Conservation (phyloP, 495 filamentous ascomycete species). For the Penicillium desertorum region DNA sequence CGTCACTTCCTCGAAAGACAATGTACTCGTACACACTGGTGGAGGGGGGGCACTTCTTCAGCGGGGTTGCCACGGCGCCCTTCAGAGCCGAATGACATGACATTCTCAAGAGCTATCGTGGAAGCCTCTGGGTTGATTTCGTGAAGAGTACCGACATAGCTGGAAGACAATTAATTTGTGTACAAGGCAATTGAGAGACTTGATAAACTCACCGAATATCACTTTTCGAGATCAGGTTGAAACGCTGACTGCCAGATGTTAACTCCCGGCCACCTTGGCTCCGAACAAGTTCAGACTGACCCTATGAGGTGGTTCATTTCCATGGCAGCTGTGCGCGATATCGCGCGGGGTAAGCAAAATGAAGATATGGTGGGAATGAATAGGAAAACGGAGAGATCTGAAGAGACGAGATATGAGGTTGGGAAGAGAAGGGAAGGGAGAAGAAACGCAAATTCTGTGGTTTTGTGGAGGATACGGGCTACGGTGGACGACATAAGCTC, state of each 20-base stretch:
- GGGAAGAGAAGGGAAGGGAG: conserved; percentile 31
- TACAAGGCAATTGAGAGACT: conserved; percentile 7
- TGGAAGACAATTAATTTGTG: conserved; percentile 40
- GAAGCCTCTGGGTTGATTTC: conserved; percentile 97
- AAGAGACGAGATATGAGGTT: conserved; percentile 15
- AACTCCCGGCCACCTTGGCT: conserved; percentile 43
- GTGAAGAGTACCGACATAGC: conserved; percentile 93
- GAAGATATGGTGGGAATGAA: conserved; percentile 14
- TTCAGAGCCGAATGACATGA: conserved; percentile 90
- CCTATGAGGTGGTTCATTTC: conserved; percentile 57
- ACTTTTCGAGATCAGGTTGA: conserved; percentile 86
- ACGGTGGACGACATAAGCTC: conserved; percentile 42
- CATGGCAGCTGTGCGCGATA: conserved; percentile 42
- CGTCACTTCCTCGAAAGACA: conserved; percentile 97
- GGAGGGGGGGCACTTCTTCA: conserved; percentile 77
- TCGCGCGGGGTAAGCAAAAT: conserved; percentile 36
- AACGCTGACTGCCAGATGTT: conserved; percentile 52
- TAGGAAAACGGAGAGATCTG: conserved; percentile 9
- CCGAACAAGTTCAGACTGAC: conserved; percentile 43
- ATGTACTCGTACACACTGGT: conserved; percentile 96
- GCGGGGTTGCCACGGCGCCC: conserved; percentile 73
- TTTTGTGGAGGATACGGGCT: conserved; percentile 42
- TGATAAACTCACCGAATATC: conserved; percentile 76
- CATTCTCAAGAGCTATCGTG: conserved; percentile 94
- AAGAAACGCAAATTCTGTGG: conserved; percentile 29